Conservation (phyloP, 202 grass and related monocot species). For the Digitaria exilis region DNA sequence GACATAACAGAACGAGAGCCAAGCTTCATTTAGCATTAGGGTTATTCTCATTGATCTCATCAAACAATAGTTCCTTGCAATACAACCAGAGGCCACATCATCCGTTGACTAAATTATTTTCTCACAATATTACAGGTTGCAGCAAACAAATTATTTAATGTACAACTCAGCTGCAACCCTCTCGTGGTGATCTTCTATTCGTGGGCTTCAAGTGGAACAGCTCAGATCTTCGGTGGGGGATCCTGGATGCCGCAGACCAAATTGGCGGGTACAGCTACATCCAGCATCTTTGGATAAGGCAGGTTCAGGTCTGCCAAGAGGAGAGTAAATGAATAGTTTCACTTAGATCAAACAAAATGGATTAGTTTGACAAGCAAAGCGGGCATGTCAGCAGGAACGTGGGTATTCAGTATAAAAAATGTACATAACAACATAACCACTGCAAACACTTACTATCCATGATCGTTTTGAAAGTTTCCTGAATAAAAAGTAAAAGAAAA, state of each 20-base stretch:
- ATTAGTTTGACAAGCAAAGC: not conserved
- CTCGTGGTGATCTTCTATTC: conserved; percentile 2
- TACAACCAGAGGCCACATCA: conserved; percentile 5
- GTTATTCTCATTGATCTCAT: conserved; percentile 22
- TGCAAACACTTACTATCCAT: conserved; percentile 77
- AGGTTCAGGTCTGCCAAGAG: conserved; percentile 72
- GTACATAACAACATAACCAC: not conserved
- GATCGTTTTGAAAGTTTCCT: conserved; percentile 86
- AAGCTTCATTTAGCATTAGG: not conserved
- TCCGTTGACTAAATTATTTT: conserved; percentile 11
- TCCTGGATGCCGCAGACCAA: conserved; percentile 87
- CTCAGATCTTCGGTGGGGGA: conserved; percentile 54
- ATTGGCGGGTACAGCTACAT: conserved; percentile 80
- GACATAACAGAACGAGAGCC: not conserved
- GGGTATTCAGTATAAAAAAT: conserved; percentile 1
- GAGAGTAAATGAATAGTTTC: conserved; percentile 25
- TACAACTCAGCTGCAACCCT: conserved; percentile 29
- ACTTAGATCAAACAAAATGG: not conserved
- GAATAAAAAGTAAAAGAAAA: conserved; percentile 24
- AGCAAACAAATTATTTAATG: conserved; percentile 45
- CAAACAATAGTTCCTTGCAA: not conserved
- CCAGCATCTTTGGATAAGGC: conserved; percentile 92
- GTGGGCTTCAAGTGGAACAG: conserved; percentile 16
- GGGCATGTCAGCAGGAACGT: not conserved
- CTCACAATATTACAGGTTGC: conserved; percentile 9